Conservation (phyloP, 805 yeast genomes). For the Candida manassasensis region DNA sequence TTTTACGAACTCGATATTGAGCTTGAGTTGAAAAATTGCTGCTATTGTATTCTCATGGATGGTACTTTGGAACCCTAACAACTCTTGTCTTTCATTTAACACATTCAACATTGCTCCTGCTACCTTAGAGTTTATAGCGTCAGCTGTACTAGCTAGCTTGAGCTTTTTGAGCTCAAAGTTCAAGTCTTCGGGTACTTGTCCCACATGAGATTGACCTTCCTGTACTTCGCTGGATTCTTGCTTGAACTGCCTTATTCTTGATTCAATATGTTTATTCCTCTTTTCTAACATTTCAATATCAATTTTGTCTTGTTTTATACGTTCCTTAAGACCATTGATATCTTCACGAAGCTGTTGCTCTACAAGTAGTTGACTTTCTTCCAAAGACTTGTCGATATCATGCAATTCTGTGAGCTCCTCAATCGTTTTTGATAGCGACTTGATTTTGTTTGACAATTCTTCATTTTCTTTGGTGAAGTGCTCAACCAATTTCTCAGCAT, state of each 20-base stretch:
- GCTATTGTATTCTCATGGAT: neutral
- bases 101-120: constrained; percentile 4
- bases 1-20: neutral
- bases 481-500: constrained; percentile 33
- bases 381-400: constrained; percentile 47
- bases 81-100: neutral
- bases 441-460: constrained; percentile 28
- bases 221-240: neutral
- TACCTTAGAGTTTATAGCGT: constrained; percentile 5
- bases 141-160: neutral
- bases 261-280: constrained; percentile 14
- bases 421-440: constrained; percentile 30
- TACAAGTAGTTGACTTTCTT: constrained; percentile 37
- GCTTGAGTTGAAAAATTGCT: constrained; percentile 2
- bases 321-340: constrained; percentile 19
- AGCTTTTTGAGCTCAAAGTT: neutral
- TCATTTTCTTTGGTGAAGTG: constrained; percentile 33
- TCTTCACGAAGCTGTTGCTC: constrained; percentile 42
- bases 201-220: neutral
- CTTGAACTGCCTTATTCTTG: constrained; percentile 8
- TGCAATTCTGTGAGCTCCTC: constrained; percentile 47
- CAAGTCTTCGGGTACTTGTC: neutral
- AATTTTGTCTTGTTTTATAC: constrained; percentile 13
- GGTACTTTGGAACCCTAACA: neutral
- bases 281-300: constrained; percentile 16